Conservation (phyloP, 148 eudicot species). For the Pouteria glomerata region DNA sequence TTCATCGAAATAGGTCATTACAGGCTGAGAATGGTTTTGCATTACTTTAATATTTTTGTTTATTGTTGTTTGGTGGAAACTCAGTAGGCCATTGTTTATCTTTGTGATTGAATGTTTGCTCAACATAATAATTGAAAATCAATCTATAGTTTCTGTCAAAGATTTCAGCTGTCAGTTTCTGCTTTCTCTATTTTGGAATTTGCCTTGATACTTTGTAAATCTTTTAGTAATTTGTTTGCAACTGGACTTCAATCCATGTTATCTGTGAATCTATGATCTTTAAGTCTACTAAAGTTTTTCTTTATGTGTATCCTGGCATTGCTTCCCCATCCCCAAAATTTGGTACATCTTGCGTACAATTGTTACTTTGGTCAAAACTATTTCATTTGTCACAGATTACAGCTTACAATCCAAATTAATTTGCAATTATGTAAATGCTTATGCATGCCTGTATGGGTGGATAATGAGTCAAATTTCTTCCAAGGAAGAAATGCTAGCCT, state of each 20-base stretch:
- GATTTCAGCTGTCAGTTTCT: not conserved
- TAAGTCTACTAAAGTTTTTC: not conserved
- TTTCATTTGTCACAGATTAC: not conserved
- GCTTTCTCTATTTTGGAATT: not conserved
- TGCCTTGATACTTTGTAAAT: not conserved
- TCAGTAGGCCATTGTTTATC: not conserved
- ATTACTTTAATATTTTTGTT: not conserved
- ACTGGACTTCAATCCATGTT: not conserved
- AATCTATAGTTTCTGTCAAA: not conserved
- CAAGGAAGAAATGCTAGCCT: not conserved
- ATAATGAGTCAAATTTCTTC: conserved; percentile 1
- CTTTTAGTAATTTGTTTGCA: not conserved
- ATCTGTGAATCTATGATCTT: not conserved
- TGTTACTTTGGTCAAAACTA: not conserved
- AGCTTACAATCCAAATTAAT: not conserved
- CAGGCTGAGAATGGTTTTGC: not conserved
- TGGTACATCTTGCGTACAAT: not conserved
- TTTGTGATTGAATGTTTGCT: not conserved
- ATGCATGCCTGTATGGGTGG: not conserved
- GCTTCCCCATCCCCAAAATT: not conserved
- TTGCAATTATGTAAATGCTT: not conserved
- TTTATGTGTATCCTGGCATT: not conserved
- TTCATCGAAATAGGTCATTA: not conserved
- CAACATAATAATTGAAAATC: not conserved
- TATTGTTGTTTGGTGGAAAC: not conserved